Base-by-base conservation (phyloP, 495 filamentous ascomycete species). In the Podospora sp. region DNA sequence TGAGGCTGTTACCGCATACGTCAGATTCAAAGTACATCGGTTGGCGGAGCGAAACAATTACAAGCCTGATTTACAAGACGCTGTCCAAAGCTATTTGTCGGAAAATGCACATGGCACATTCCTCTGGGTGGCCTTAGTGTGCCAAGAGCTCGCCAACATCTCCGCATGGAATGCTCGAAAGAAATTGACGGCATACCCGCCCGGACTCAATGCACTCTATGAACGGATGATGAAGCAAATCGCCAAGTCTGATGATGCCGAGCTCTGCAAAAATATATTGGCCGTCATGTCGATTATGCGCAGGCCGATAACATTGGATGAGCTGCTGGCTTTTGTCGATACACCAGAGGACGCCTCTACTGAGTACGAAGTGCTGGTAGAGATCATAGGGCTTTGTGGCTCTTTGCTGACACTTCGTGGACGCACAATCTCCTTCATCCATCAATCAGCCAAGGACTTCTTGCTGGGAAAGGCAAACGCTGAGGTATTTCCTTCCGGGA, bases 401-500 rank as follows among this genome's bases (percentile, higher is more conserved):
- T 77, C 76, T 27, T 76, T 78, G 60, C 69, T 77, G 9, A 69
- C 65, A 1, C 40, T 79, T 25, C 75, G 69, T 52, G 63, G 76
- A 26, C 40, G 70, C 6, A 68, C 40, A 22, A 68, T 82, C 55
- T 68, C 68, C 62, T 69, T 79, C n/a, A 72, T 81, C 14, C 76
- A 82, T 67, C 76, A 81, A 67, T 82, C 78, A 24, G 80, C 73
- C 21, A 75, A 79, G 50, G 79, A 81, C 35, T 81, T 71, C 68
- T 69, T 81, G 11, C 21, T 60, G n/a, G 36, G 22, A n/a, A 21
- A 51, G 12, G 24, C 33, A 33, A 4, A 4, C 29, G 4, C 3
- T 3, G 4, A 33, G 4, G 8, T 33, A 3, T 33, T 33, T 33
- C 29, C 29, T 33, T 8, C 8, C 8, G 29, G 29, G 4, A 8